Base-by-base conservation (phyloP, 192 early-diverging fungal species). In the Chytriomyces sp. region DNA sequence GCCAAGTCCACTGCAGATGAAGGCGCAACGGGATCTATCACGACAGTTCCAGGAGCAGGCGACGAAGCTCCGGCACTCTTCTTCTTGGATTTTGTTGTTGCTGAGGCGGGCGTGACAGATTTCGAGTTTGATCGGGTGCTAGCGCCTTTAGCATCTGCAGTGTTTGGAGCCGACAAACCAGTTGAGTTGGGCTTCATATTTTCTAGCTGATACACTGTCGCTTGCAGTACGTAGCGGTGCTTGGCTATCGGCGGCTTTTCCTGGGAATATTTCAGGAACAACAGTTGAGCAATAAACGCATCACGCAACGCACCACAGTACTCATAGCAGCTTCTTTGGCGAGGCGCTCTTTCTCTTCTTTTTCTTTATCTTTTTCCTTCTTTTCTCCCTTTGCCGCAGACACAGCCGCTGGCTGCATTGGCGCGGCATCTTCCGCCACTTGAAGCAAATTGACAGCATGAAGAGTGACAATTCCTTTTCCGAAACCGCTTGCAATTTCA, bases 401-500 rank as follows among this genome's bases (percentile, higher is more conserved):
- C 12, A 31, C 32, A 26, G 30, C 59, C 49, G 70, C 64, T 32
- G 55, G 30, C n/a, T 70, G 31, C 6, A 36, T 25, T 6, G 53
- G 40, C 8, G 49, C 19, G 17, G 75, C 63, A 26, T 82, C 84
- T 30, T 83, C 79, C 5, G 69, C 55, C 6, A 52, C 38, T 67
- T 79, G 78, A 26, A 68, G 28, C 37, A 88, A 66, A 34, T 55
- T 74, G 4, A 79, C 58, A 0, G 74, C 67, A 40, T 82, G 70
- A 14, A 85, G 52, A 2, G 75, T 76, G 1, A 76, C 83, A 10
- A 76, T 59, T 2, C 83, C 87, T 59, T 79, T 78, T 10, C 85
- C 87, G 3, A 63, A 64, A 19, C 61, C 72, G 6, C 54, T 49
- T 32, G 62, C 59, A 25, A 88, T 73, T 59, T 85, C 83, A 36